Evolutionary conservation across 352 stramenopile species (phyloP).

Genomic region (Blastocystis sp.): DNA sequence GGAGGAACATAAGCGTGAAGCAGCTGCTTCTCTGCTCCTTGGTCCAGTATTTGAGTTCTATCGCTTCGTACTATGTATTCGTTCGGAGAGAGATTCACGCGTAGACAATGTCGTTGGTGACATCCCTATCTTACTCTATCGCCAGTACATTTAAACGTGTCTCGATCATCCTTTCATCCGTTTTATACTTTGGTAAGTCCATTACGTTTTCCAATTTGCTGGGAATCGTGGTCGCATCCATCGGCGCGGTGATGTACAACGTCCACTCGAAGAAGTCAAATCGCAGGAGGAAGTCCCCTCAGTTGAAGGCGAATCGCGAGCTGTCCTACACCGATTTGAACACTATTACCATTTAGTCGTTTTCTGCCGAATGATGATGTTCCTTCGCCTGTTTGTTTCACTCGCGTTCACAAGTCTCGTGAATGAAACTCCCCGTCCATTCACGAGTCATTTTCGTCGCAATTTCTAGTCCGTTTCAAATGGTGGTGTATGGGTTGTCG

Average conservation of each 20-base stretch:
- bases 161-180: conserved; percentile 42
- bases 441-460: neutral
- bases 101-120: conserved; percentile 21
- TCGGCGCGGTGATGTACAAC: conserved; percentile 65
- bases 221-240: conserved; percentile 47
- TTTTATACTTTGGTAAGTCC: conserved; percentile 66
- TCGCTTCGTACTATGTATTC: conserved; percentile 45
- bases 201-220: conserved; percentile 43
- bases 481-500: neutral
- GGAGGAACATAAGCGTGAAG: conserved; percentile 5
- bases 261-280: conserved; percentile 19
- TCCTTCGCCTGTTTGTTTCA: neutral
- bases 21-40: conserved; percentile 50
- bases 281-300: conserved; percentile 26
- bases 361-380: neutral
- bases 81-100: neutral
- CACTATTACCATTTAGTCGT: conserved; percentile 61
- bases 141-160: conserved; percentile 1
- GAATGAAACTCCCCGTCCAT: neutral
- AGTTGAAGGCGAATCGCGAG: conserved; percentile 68
- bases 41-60: conserved; percentile 71
- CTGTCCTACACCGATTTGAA: conserved; percentile 69
- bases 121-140: conserved; percentile 19
- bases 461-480: neutral
- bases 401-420: neutral